These are phyloP conservation scores for Solanum appendiculatum DNA, from an alignment of 257 asterid genomes.

Conservation along the genomic window DNA sequence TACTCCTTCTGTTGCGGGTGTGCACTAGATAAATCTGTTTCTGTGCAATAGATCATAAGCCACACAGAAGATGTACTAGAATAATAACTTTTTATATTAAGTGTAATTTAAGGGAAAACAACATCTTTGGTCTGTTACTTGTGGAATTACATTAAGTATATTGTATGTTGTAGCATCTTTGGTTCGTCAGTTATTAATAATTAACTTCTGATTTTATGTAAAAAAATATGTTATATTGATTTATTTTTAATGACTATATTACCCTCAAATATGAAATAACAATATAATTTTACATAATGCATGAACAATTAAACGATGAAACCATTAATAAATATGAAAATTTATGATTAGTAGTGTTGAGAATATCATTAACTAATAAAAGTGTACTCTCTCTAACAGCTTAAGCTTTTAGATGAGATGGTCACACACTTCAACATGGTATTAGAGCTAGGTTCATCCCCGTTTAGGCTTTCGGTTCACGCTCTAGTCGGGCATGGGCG, in stretches of 20 bases:
- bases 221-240: too few species aligned
- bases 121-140: neutral
- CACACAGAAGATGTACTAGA: neutral
- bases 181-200: neutral
- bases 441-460: too few species aligned
- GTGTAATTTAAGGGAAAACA: neutral
- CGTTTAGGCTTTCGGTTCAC: too few species aligned
- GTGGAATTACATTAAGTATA: neutral
- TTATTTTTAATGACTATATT: neutral
- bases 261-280: neutral
- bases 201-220: too few species aligned
- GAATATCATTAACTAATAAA: too few species aligned
- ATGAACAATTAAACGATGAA: neutral
- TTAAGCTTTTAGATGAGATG: too few species aligned
- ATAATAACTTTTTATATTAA: neutral
- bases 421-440: too few species aligned
- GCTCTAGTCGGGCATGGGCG: too few species aligned
- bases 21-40: neutral
- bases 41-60: neutral
- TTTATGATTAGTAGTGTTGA: neutral
- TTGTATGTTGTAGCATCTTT: neutral
- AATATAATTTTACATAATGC: too few species aligned
- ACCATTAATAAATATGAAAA: neutral
- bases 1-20: neutral
- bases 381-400: too few species aligned